These are phyloP conservation scores for Lepidium campestre DNA, from an alignment of 441 rosid genomes.

Conservation along the genomic window DNA sequence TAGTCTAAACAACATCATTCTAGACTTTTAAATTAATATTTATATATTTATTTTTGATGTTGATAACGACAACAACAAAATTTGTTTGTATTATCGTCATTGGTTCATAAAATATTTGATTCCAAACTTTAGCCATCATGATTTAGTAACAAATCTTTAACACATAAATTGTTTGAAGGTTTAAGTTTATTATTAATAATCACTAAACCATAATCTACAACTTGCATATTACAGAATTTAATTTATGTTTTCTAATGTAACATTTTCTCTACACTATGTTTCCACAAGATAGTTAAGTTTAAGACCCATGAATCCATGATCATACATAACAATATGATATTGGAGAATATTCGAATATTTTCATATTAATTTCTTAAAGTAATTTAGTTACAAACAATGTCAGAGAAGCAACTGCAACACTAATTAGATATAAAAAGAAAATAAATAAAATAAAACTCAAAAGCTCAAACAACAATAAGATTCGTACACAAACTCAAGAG, in stretches of 20 bases:
- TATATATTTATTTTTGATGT: not conserved
- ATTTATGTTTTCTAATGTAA: not conserved
- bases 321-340: not conserved
- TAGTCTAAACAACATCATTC: not conserved
- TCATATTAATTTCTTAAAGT: not conserved
- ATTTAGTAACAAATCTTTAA: not conserved
- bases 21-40: not conserved
- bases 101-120: not conserved
- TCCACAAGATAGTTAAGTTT: not conserved
- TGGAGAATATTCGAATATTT: not conserved
- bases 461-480: constrained; percentile 30
- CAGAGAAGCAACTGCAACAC: not conserved
- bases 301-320: not conserved
- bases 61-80: not conserved
- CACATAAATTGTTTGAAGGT: not conserved
- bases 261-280: not conserved
- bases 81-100: not conserved
- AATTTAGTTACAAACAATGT: not conserved
- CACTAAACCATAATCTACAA: not conserved
- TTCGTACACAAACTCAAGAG: constrained; percentile 28
- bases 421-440: not conserved
- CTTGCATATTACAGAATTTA: not conserved
- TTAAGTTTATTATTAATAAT: not conserved
- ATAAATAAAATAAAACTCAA: not conserved
- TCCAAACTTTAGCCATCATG: not conserved